Percentiles rank a stretch among this genome's conserved stretches.
Conservation (phyloP, 2,329 filamentous ascomycete species). For the Beauveria medogensis region DNA sequence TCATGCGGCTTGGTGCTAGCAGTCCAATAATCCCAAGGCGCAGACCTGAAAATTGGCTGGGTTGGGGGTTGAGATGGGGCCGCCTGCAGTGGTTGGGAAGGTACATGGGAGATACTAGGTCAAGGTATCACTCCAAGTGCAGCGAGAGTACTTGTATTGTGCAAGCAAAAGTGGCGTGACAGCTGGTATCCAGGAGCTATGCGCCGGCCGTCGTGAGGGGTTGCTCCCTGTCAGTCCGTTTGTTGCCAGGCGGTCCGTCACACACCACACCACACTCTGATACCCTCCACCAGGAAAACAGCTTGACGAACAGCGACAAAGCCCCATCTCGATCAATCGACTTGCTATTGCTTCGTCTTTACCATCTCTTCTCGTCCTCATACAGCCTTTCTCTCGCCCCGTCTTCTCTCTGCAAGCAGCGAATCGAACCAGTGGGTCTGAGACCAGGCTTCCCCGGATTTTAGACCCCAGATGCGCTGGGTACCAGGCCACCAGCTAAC, state of each 20-base stretch:
- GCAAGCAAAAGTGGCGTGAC: conserved; percentile 5
- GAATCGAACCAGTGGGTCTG: conserved; percentile 14
- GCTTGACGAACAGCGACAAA: neutral
- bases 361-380: neutral
- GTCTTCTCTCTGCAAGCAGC: conserved; percentile 8
- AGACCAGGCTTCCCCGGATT: conserved; percentile 20
- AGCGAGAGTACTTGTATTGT: neutral
- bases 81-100: neutral
- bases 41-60: neutral
- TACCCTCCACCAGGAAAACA: neutral
- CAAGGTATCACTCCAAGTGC: neutral
- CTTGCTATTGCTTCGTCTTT: neutral
- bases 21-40: neutral
- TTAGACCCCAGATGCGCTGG: conserved; percentile 17
- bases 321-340: neutral
- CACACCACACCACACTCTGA: neutral
- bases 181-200: neutral
- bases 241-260: conserved; percentile 1
- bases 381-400: neutral
- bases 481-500: conserved; percentile 4
- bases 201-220: conserved; percentile 1
- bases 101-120: conserved; percentile 5
- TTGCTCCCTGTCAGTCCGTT: neutral
- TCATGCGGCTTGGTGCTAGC: neutral
- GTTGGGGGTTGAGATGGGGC: neutral